Evolutionary conservation across 1,139 yeast genomes (phyloP), one percentile per base, ranked within the genome.

Genomic region (Suzukiozyma palmioleophila): DNA sequence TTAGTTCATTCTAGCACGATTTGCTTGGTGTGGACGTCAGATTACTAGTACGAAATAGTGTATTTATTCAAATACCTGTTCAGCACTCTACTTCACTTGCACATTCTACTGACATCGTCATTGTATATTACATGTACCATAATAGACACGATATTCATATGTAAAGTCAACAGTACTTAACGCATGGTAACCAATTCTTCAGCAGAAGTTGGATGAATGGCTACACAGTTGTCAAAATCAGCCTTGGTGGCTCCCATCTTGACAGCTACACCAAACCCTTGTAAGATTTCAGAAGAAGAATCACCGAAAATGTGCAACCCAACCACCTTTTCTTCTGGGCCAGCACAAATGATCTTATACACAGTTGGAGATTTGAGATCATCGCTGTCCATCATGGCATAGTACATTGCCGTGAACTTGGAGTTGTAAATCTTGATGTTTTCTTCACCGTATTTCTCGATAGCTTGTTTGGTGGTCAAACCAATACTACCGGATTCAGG

Each of bases 401-500:
- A 89, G 70, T 82, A 92, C 97, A 92, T 90, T 49, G 92, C 84
- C 32, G 84, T 84, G 69, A 92, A 92, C 57, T 73, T 78, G 45
- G 96, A 78, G 50, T 77, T 78, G 74, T 92, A 92, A 37, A 85
- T 66, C 68, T 89, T 94, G 59, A 92, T 62, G 52, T 87, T 76
- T 18, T 81, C 92, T 54, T 77, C 72, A 44, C 98, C 98, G 57
- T 75, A 90, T 66, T 88, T 70, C 41, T 68, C 79, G 45, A 75
- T 68, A 32, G 98, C 98, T 50, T 80, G 80, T 43, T 72, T 69
- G 60, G 90, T 95, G 39, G 86, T 71, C 42, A 92, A 66, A 39
- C 99, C 99, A 60, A 90, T 82, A 8, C 95, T 77, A 39, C 97
- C 98, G 13, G 94, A 95, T 66, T 92, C 98, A 25, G 99, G 99